A percentile compares a stretch with the other conserved stretches of the same genome.
Conservation (phyloP, 2,329 filamentous ascomycete species). For the Ciborinia camelliae region DNA sequence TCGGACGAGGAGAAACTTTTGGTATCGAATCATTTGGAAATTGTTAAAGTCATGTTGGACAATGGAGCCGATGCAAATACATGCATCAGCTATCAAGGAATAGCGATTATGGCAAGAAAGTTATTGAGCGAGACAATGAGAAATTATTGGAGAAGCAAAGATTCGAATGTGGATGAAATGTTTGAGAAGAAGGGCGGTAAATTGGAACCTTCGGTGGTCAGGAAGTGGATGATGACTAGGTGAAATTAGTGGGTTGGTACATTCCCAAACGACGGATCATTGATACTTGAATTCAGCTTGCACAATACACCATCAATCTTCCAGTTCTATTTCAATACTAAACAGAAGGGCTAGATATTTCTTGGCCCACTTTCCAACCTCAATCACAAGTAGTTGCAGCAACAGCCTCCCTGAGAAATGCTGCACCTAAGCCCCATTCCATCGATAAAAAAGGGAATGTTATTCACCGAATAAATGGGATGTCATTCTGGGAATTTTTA, state of each 20-base stretch:
- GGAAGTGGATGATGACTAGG: not conserved
- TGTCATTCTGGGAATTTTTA: too few relatives aligned
- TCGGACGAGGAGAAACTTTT: not conserved
- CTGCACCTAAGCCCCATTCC: too few relatives aligned
- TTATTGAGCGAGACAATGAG: not conserved
- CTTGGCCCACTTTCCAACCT: too few relatives aligned
- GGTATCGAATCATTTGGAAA: not conserved
- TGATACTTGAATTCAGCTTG: too few relatives aligned
- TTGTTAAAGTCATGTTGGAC: not conserved
- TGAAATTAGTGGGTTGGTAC: not conserved
- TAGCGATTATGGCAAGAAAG: not conserved
- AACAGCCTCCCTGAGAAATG: too few relatives aligned
- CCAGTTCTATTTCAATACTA: too few relatives aligned
- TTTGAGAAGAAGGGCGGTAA: not conserved
- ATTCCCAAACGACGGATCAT: not conserved
- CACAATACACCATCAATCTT: too few relatives aligned
- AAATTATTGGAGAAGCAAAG: not conserved
- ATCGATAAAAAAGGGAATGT: too few relatives aligned
- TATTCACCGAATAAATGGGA: too few relatives aligned
- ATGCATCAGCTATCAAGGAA: not conserved
- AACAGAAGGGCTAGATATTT: too few relatives aligned
- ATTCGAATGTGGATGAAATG: not conserved
- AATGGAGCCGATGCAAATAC: not conserved
- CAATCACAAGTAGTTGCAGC: too few relatives aligned
- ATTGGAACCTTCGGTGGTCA: not conserved